Evolutionary conservation across 352 stramenopile species (phyloP).

Genomic region (Globisporangium uncinulatum): DNA sequence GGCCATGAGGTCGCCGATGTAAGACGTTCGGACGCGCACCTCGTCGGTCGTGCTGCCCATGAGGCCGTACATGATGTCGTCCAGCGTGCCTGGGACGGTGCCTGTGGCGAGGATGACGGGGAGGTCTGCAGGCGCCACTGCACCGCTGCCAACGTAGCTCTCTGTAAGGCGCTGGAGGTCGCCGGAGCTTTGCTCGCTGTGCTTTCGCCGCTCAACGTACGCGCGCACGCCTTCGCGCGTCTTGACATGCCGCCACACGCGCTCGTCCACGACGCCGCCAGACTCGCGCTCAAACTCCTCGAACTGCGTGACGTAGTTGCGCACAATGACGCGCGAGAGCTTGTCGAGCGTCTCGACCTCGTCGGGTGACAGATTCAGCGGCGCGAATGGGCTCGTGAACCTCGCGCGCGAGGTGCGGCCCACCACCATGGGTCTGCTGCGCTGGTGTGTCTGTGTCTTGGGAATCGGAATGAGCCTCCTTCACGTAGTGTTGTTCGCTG

Average conservation of each 20-base stretch:
- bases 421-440: too few species aligned
- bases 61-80: conserved; percentile 39
- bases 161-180: not conserved
- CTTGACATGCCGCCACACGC: conserved; percentile 8
- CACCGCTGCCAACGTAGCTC: conserved; percentile 2
- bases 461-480: too few species aligned
- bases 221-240: conserved; percentile 2
- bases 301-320: conserved; percentile 2
- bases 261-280: conserved; percentile 7
- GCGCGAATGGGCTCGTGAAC: conserved; percentile 12
- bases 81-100: conserved; percentile 22
- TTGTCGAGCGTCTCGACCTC: conserved; percentile 7
- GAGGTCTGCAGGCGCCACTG: conserved; percentile 1
- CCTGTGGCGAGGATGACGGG: conserved; percentile 24
- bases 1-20: conserved; percentile 34
- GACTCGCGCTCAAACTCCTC: not conserved
- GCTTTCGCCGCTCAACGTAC: conserved; percentile 2
- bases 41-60: conserved; percentile 23
- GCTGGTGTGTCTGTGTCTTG: too few species aligned
- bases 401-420: not conserved
- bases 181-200: not conserved
- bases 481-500: too few species aligned
- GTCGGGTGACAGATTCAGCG: conserved; percentile 5
- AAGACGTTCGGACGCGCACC: conserved; percentile 33
- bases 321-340: conserved; percentile 3